These are phyloP conservation scores for Iris macrosiphon DNA, from an alignment of 106 monocot species.

Conservation along the genomic window DNA sequence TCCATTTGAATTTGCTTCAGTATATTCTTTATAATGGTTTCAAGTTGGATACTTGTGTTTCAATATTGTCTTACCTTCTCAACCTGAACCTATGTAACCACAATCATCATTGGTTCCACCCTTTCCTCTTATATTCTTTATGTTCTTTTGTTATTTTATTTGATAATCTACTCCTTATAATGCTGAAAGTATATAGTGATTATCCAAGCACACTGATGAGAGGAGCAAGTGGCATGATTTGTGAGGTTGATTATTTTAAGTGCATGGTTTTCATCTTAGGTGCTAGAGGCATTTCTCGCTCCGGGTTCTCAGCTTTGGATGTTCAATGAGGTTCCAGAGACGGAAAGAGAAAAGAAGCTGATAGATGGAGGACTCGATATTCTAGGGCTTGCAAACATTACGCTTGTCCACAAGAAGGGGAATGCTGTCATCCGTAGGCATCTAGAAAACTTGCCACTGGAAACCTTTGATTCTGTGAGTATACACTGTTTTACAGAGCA, in stretches of 20 bases:
- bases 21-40: background rate
- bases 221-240: too few species aligned
- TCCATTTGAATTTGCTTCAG: background rate
- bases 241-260: too few species aligned
- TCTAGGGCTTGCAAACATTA: constrained; percentile 56
- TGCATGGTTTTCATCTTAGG: too few species aligned
- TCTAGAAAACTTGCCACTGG: constrained; percentile 78
- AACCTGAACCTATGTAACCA: background rate
- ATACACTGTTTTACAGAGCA: constrained; percentile 1
- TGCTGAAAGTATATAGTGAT: too few species aligned
- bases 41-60: too few species aligned
- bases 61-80: background rate
- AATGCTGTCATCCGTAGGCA: constrained; percentile 88
- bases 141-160: background rate
- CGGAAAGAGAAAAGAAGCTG: constrained; percentile 77
- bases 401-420: constrained; percentile 77
- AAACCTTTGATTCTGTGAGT: constrained; percentile 95
- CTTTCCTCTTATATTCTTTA: background rate
- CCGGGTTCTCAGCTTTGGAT: constrained; percentile 93
- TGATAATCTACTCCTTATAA: too few species aligned
- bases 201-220: too few species aligned
- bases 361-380: constrained; percentile 78
- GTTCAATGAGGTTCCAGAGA: constrained; percentile 86
- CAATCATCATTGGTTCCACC: too few species aligned
- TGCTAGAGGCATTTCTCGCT: constrained; percentile 84